phyloP scores from a whole-genome alignment of 768 basidiomycete genomes.

The Leccinum longicurvipes region DNA sequence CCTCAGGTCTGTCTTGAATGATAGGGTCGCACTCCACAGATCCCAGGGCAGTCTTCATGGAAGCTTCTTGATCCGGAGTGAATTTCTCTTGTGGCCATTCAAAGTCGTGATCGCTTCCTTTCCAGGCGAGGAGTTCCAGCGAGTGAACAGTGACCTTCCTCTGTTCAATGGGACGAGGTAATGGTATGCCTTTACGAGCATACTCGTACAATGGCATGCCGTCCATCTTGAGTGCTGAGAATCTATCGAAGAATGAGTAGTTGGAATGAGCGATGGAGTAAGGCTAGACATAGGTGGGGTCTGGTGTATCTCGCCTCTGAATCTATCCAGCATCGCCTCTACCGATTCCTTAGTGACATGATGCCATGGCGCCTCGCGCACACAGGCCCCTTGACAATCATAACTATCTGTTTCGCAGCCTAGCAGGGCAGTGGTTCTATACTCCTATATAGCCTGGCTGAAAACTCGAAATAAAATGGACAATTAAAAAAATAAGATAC shows the following conservation, averaged over 20 bases:
- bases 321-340: constrained; percentile 62
- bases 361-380: constrained; percentile 73
- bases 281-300: constrained; percentile 80
- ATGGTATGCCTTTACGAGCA: constrained; percentile 83
- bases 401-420: constrained; percentile 95
- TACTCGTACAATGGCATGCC: constrained; percentile 95
- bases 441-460: constrained; percentile 58
- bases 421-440: constrained; percentile 83
- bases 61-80: constrained; percentile 61
- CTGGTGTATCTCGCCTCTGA: constrained; percentile 86
- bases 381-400: constrained; percentile 83
- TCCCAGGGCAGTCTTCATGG: constrained; percentile 63
- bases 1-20: constrained; percentile 34
- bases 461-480: constrained; percentile 12
- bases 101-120: constrained; percentile 70
- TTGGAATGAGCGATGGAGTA: background rate
- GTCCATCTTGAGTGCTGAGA: constrained; percentile 98
- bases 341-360: constrained; percentile 81
- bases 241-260: constrained; percentile 47
- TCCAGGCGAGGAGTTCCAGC: constrained; percentile 77
- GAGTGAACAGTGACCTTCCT: constrained; percentile 80
- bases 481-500: constrained; percentile 36
- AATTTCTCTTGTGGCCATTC: constrained; percentile 73
- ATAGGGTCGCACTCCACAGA: constrained; percentile 40
- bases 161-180: constrained; percentile 91